Evolutionary conservation across 2,329 filamentous ascomycete species (phyloP).

Genomic region (Fusarium robinianum): DNA sequence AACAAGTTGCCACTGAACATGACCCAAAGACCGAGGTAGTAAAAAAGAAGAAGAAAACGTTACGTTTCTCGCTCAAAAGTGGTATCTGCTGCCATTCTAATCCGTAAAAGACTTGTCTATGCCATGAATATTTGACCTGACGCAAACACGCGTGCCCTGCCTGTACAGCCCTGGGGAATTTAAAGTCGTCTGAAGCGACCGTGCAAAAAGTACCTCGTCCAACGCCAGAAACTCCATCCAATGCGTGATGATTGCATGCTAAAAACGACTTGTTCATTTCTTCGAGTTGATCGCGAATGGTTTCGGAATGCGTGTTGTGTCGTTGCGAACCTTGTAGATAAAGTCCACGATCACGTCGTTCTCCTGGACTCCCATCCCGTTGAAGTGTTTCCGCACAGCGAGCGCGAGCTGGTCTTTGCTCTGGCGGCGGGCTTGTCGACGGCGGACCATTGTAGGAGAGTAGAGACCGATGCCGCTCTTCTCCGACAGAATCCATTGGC

Average conservation of each 20-base stretch:
- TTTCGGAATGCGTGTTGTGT: constrained; percentile 37
- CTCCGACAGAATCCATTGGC: constrained; percentile 64
- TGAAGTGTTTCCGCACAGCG: constrained; percentile 81
- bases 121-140: constrained; percentile 12
- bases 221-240: constrained; percentile 30
- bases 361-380: constrained; percentile 76
- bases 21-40: background rate
- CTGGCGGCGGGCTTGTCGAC: constrained; percentile 66
- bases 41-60: constrained; percentile 4
- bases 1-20: no score
- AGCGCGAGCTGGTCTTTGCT: constrained; percentile 73
- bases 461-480: constrained; percentile 68
- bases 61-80: constrained; percentile 20
- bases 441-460: constrained; percentile 76
- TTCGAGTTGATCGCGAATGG: constrained; percentile 20
- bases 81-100: constrained; percentile 35
- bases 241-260: constrained; percentile 17
- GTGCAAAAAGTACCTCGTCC: constrained; percentile 13
- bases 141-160: constrained; percentile 24
- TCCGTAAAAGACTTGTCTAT: constrained; percentile 22
- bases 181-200: constrained; percentile 15
- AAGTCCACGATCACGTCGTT: constrained; percentile 83
- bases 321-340: constrained; percentile 66
- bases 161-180: constrained; percentile 16
- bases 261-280: constrained; percentile 4